These are phyloP conservation scores for Madurella mycetomatis DNA, from an alignment of 2,329 filamentous ascomycete genomes.

Conservation along the genomic window DNA sequence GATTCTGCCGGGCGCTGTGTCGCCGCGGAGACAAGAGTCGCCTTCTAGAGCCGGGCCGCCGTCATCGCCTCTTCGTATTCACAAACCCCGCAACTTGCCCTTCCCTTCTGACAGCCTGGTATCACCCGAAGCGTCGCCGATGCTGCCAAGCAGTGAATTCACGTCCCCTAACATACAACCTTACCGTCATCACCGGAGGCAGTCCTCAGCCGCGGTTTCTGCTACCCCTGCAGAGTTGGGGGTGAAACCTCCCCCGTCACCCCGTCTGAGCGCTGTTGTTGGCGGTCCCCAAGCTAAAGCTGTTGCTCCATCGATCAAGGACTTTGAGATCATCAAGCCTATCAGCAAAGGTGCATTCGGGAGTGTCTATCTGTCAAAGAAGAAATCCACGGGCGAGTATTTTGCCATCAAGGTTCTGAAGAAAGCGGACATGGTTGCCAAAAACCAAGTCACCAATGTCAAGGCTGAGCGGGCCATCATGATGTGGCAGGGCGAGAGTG, in stretches of 20 bases:
- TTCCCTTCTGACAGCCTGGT: constrained; percentile 61
- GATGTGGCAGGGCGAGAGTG: constrained; percentile 99
- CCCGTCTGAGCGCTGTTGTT: constrained; percentile 69
- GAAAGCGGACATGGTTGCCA: constrained; percentile 99
- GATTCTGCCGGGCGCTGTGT: constrained; percentile 72
- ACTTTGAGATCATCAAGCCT: constrained; percentile 98
- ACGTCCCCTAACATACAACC: constrained; percentile 60
- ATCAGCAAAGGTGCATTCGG: constrained; percentile 99
- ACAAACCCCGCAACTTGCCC: constrained; percentile 67
- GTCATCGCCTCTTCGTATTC: constrained; percentile 80
- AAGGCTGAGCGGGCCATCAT: constrained; percentile 98
- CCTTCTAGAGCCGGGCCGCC: constrained; percentile 71
- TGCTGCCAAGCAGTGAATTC: constrained; percentile 78
- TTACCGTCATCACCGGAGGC: constrained; percentile 62
- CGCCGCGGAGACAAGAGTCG: constrained; percentile 81
- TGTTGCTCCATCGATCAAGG: constrained; percentile 92
- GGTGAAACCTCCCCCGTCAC: constrained; percentile 72
- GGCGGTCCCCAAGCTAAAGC: constrained; percentile 80
- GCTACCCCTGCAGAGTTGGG: constrained; percentile 42
- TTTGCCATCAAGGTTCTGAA: constrained; percentile 98
- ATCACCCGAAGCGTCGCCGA: constrained; percentile 86
- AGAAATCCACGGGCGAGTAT: constrained; percentile 97
- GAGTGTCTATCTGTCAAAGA: constrained; percentile 96
- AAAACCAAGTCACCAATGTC: constrained; percentile 98
- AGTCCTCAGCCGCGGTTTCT: constrained; percentile 86